phyloP scores from a whole-genome alignment of 108 stramenopile species.

The Cyclotella choctawhatcheeana region DNA sequence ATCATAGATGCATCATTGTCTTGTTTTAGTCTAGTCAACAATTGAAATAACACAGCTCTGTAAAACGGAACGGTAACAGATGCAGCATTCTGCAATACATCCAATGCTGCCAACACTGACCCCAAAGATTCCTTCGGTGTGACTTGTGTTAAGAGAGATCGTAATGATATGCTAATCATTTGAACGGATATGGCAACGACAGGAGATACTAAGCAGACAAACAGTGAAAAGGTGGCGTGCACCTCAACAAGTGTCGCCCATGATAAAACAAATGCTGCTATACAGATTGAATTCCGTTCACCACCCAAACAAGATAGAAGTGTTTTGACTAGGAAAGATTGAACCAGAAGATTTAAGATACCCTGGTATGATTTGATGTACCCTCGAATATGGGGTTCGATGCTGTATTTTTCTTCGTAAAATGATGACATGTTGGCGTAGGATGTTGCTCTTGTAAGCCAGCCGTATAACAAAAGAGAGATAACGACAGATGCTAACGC shows the following conservation, averaged over 20 bases:
- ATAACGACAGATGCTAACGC: conserved; percentile 61
- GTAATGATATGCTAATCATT: conserved; percentile 58
- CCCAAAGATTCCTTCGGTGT: conserved; percentile 71
- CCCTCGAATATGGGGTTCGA: conserved; percentile 73
- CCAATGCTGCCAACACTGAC: conserved; percentile 79
- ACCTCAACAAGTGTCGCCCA: conserved; percentile 55
- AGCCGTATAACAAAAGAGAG: conserved; percentile 57
- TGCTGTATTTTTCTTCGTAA: conserved; percentile 81
- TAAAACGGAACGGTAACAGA: conserved; percentile 83
- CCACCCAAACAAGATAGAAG: conserved; percentile 55
- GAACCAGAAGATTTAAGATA: conserved; percentile 59
- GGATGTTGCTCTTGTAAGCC: conserved; percentile 66
- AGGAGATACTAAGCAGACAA: conserved; percentile 59
- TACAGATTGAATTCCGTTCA: conserved; percentile 50
- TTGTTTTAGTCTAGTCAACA: conserved; percentile 5
- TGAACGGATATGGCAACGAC: conserved; percentile 55
- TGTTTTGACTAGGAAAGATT: conserved; percentile 59
- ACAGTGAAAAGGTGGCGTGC: conserved; percentile 41
- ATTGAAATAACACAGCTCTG: conserved; percentile 66
- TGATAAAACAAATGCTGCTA: conserved; percentile 54
- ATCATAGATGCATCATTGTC: conserved; percentile 51
- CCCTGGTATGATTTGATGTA: conserved; percentile 76
- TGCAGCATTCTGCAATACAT: conserved; percentile 75
- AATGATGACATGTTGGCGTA: conserved; percentile 72
- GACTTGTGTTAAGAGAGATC: conserved; percentile 68